Base-by-base conservation (phyloP, 2,329 filamentous ascomycete genomes). In the Talaromyces marneffei region DNA sequence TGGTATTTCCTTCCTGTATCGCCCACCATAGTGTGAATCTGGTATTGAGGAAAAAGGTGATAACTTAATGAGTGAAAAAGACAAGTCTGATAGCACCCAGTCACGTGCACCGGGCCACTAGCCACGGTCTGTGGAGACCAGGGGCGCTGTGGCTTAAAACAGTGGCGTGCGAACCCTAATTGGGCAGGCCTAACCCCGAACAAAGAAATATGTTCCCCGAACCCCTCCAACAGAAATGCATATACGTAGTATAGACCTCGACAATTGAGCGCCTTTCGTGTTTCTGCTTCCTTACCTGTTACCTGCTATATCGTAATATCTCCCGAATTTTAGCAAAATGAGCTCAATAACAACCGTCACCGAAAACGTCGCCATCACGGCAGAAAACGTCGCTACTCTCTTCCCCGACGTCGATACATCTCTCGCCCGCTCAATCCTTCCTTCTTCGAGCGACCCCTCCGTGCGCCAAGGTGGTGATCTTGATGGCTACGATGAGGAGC, bases 401-500 rank as follows among this genome's bases (percentile, higher is more conserved):
- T 97, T 97, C 77, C 91, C 92, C 58, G 92, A 97, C 74, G 85
- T 88, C 68, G 84, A 86, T 74, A 86, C 84, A 25, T 79, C 78
- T 16, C 78, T 87, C 56, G 84, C 84, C 57, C 78, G 79, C 57
- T 75, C 79, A 65, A 69, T 81, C 63, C 73, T 78, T 64, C 77
- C 75, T 63, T 72, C 72, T 62, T 72, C 74, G n/a, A 18, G 33
- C 27, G 46, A 42, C 64, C 77, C 75, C 63, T 74, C 73, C 62
- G 72, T 74, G 18, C 69, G 72, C 71, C 87, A 87, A 69, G 78
- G 79, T 65, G 83, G 85, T 57, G 91, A 91, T 62, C 83, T 97
- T 48, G 88, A 88, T 61, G 94, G 93, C 57, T 95, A 97, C 80
- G 92, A 97, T 80, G 93, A 90, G 75, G 93, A 97, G 81, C 94